Evolutionary conservation across 1,284 basidiomycete genomes (phyloP), one percentile per base, ranked within the genome.

Genomic region (Naganishia sp.): DNA sequence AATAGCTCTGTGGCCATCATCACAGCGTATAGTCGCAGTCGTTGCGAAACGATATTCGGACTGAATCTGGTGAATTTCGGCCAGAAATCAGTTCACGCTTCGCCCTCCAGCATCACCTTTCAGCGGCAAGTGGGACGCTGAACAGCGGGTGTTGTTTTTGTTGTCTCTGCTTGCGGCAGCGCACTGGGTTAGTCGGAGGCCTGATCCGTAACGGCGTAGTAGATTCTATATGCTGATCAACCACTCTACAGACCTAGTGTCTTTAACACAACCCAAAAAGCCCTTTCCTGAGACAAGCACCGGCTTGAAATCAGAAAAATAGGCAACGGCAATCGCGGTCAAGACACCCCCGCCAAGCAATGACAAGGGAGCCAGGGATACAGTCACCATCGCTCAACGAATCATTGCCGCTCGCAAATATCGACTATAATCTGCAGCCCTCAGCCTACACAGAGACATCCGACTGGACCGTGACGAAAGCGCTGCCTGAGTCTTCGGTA

Each of bases 81-180:
- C 36, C 10, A 39, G 36, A 9, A 13, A 39, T 39, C 21, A 21
- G 21, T 21, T 21, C 21, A 21, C 21, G 21, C 21, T 21, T 21
- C 21, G 21, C 21, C 21, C 21, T 21, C 21, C 21, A 39, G 36
- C 36, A 7, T 39, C 36, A 10, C 36, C 36, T 7, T 39, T 2
- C 28, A 13, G 2, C 36, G 36, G 36, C 36, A 39, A 39, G 36
- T 2, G 13, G 13, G 36, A 13, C 36, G 36, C 13, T n/a, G 23
- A 23, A 16, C 48, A 3, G 57, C 39, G 57, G 52, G 21, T 61
- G 57, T 61, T 61, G 57, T 61, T 61, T 61, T 61, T 61, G 57
- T 57, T 49, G 57, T 52, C 23, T 39, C 10, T 25, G 33, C 57
- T 61, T 6, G 23, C 13, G 42, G 21, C 5, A 6, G 21, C 23